phyloP scores from a whole-genome alignment of 2,329 filamentous ascomycete species.

The Aureobasidium sp. region DNA sequence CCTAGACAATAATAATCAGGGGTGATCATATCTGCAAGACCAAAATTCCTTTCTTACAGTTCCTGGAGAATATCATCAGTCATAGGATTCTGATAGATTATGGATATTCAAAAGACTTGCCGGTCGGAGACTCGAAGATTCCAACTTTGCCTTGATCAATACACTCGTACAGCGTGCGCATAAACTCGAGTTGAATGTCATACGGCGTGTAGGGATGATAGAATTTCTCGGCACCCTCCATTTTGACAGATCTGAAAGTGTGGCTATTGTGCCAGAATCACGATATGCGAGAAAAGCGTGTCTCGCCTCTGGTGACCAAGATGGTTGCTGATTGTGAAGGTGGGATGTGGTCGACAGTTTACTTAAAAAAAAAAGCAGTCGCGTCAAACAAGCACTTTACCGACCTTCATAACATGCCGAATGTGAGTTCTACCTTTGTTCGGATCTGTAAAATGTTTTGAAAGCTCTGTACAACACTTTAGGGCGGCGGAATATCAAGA shows the following conservation, averaged over 20 bases:
- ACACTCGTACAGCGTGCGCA: conserved; percentile 73
- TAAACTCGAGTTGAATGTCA: conserved; percentile 79
- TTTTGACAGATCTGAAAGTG: not conserved
- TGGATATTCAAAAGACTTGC: conserved; percentile 48
- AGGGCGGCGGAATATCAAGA: too few species aligned
- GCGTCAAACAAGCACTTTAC: too few species aligned
- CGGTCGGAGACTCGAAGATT: conserved; percentile 90
- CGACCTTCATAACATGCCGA: too few species aligned
- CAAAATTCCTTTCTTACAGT: conserved; percentile 1
- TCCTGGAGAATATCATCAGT: not conserved
- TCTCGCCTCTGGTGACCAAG: too few species aligned
- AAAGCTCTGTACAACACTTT: too few species aligned
- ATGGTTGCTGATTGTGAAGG: too few species aligned
- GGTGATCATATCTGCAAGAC: not conserved
- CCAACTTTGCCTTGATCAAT: conserved; percentile 74
- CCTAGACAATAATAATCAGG: conserved; percentile 33
- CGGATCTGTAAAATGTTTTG: too few species aligned
- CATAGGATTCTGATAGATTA: not conserved
- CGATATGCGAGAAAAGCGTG: not conserved
- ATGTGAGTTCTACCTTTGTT: too few species aligned
- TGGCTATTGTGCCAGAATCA: too few species aligned
- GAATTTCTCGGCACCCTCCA: conserved; percentile 47
- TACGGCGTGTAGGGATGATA: conserved; percentile 86
- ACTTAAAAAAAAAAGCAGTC: too few species aligned
- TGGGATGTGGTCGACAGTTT: too few species aligned